phyloP scores from a whole-genome alignment of 2,329 filamentous ascomycete species.

The Apiospora malaysiana region DNA sequence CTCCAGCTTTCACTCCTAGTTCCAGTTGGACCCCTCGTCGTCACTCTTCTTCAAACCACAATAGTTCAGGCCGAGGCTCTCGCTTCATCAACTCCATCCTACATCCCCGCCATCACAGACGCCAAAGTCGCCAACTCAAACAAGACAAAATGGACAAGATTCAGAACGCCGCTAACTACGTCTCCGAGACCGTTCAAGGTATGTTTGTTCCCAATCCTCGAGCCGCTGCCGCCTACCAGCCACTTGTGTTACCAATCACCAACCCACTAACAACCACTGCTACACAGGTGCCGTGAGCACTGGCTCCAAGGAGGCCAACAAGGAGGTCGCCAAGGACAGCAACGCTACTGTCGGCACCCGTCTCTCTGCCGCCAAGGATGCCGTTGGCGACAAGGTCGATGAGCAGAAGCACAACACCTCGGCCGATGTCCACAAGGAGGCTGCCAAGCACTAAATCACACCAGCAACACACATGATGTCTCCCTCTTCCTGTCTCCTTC shows the following conservation, averaged over 20 bases:
- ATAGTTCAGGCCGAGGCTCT: background rate
- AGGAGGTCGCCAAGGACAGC: slow-evolving; percentile 69
- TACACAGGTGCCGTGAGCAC: slow-evolving; percentile 48
- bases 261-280: too few species aligned
- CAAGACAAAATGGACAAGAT: slow-evolving; percentile 55
- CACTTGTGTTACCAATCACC: too few species aligned
- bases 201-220: too few species aligned
- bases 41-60: too few species aligned
- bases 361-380: slow-evolving; percentile 55
- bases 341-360: slow-evolving; percentile 59
- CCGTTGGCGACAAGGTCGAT: slow-evolving; percentile 51
- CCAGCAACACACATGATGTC: background rate
- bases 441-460: slow-evolving; percentile 41
- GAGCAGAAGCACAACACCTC: slow-evolving; percentile 46
- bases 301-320: slow-evolving; percentile 73
- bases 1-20: too few species aligned
- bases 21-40: too few species aligned
- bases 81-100: background rate
- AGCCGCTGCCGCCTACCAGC: too few species aligned
- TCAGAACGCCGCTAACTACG: slow-evolving; percentile 72
- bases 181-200: slow-evolving; percentile 67
- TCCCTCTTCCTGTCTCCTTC: too few species aligned
- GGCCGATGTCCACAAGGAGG: slow-evolving; percentile 43
- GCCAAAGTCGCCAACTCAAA: background rate
- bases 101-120: background rate